Evolutionary conservation across 768 basidiomycete genomes (phyloP).

Genomic region (Phlebiopsis flavidoalba): DNA sequence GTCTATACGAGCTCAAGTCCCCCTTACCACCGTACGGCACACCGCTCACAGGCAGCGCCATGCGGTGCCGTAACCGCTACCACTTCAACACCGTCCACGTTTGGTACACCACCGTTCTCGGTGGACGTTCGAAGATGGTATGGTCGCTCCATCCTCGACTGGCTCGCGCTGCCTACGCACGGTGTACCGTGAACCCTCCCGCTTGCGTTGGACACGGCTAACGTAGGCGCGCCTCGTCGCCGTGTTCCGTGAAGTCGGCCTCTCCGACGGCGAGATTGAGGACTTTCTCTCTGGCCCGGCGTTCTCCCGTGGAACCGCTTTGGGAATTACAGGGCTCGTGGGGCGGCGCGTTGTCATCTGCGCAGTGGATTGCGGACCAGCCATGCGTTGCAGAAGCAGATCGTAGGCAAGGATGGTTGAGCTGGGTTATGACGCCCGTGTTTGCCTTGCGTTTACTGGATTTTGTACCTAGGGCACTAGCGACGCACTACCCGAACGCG

Average conservation of each 20-base stretch:
- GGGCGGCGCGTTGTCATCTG: constrained; percentile 30
- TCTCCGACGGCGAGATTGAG: constrained; percentile 30
- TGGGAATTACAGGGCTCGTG: constrained; percentile 38
- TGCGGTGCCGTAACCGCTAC: constrained; percentile 36
- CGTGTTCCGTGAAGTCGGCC: constrained; percentile 33
- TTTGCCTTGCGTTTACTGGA: constrained; percentile 35
- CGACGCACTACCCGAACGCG: constrained; percentile 27
- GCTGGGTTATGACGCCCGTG: constrained; percentile 35
- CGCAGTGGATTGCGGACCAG: constrained; percentile 34
- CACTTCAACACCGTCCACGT: constrained; percentile 41
- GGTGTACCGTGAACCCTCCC: constrained; percentile 40
- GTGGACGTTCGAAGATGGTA: constrained; percentile 33
- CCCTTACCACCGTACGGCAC: constrained; percentile 28
- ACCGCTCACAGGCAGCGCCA: constrained; percentile 26
- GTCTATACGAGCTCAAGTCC: constrained; percentile 27
- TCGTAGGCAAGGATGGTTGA: too few species aligned
- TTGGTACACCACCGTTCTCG: constrained; percentile 37
- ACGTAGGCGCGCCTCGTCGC: constrained; percentile 32
- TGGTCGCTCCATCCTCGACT: constrained; percentile 37
- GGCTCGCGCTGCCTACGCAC: constrained; percentile 36
- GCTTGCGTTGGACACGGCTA: constrained; percentile 38
- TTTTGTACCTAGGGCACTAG: constrained; percentile 32
- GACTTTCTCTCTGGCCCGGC: constrained; percentile 34
- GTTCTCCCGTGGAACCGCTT: constrained; percentile 40
- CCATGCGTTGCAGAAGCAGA: constrained; percentile 32